Evolutionary conservation across 345 rosid genomes (phyloP).

Genomic region (Eucalyptus leucophloia): DNA sequence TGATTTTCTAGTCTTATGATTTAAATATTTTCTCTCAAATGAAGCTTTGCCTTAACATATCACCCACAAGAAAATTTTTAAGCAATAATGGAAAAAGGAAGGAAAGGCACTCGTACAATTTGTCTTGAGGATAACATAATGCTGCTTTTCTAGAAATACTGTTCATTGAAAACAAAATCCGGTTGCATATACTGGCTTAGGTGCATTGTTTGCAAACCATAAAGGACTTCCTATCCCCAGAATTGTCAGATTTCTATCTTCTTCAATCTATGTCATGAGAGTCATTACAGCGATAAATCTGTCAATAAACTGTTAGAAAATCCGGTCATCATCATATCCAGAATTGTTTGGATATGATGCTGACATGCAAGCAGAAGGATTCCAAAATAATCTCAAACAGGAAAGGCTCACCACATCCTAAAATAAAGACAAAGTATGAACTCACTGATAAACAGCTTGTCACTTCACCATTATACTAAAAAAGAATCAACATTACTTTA

Average conservation of each 20-base stretch:
- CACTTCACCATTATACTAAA: neutral
- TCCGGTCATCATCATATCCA: neutral
- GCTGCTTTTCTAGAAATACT: neutral
- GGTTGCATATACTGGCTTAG: neutral
- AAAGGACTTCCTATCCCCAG: neutral
- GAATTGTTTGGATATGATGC: neutral
- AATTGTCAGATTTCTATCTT: neutral
- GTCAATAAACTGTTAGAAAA: neutral
- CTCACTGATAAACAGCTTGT: neutral
- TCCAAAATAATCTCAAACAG: neutral
- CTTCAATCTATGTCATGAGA: neutral
- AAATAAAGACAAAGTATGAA: neutral
- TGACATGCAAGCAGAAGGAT: neutral
- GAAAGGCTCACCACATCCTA: neutral
- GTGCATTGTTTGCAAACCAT: neutral
- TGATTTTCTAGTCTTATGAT: neutral
- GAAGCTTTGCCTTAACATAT: neutral
- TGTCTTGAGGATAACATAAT: neutral
- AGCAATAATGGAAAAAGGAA: neutral
- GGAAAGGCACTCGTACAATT: neutral
- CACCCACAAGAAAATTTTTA: neutral
- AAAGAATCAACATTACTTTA: neutral
- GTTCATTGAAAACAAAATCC: neutral
- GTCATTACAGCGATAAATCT: neutral
- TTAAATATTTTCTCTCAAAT: neutral